Conservation (phyloP, 495 filamentous ascomycete species). For the Penicillium waksmanii region DNA sequence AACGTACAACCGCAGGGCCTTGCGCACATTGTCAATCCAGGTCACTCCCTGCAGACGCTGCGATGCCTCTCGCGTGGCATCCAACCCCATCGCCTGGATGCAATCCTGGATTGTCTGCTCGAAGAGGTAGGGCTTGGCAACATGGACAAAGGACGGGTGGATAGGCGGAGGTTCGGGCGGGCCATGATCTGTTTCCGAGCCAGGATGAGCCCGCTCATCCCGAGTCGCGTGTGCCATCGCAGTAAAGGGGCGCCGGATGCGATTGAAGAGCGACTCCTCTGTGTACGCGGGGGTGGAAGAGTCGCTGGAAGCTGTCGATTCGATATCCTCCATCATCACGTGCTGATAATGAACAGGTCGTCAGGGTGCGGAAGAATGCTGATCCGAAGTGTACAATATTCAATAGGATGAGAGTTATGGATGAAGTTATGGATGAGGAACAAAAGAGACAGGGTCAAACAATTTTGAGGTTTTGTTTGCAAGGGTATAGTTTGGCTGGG, state of each 20-base stretch:
- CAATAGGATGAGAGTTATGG: not conserved
- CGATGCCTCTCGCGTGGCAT: conserved; percentile 66
- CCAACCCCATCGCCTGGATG: conserved; percentile 56
- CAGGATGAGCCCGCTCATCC: conserved; percentile 20
- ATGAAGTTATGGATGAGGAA: no score
- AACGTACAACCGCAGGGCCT: conserved; percentile 68
- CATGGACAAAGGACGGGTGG: conserved; percentile 72
- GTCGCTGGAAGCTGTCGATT: conserved; percentile 6
- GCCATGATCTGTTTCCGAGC: conserved; percentile 18
- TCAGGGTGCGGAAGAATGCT: conserved; percentile 8
- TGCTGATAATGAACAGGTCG: conserved; percentile 10
- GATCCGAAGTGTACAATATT: conserved; percentile 10
- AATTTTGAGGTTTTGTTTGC: not conserved
- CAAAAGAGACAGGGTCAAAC: not conserved
- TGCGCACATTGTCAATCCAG: conserved; percentile 79
- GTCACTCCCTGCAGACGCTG: conserved; percentile 75
- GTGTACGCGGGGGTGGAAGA: not conserved
- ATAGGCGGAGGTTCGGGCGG: conserved; percentile 50
- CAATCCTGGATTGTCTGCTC: conserved; percentile 63
- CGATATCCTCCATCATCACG: conserved; percentile 2
- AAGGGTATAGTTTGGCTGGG: not conserved
- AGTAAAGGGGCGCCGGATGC: not conserved
- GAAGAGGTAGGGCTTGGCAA: conserved; percentile 69
- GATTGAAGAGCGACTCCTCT: conserved; percentile 1
- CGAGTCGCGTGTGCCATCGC: conserved; percentile 31